A percentile compares a stretch with the other conserved stretches of the same genome.
phyloP scores from a whole-genome alignment of 1,284 basidiomycete genomes.

The Ganoderma meredithae region DNA sequence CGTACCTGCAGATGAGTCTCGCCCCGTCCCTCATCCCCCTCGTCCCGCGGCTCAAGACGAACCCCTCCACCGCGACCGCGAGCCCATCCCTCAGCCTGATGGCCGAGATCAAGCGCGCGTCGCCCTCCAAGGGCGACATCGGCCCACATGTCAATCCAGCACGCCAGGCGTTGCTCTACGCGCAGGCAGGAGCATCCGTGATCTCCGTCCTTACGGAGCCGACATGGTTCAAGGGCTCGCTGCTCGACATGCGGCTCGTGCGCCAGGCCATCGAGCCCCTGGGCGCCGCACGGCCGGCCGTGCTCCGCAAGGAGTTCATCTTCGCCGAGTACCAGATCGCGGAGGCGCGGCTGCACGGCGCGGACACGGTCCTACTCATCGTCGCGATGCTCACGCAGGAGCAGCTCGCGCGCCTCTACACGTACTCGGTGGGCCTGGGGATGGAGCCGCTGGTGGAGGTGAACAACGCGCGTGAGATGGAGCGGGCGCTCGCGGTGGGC shows the following conservation, averaged over 20 bases:
- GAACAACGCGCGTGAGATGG: constrained; percentile 93
- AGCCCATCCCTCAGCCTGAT: constrained; percentile 72
- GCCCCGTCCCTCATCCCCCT: constrained; percentile 83
- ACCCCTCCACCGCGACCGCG: constrained; percentile 61
- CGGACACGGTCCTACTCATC: constrained; percentile 95
- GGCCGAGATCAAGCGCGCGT: constrained; percentile 97
- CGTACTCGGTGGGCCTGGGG: constrained; percentile 80
- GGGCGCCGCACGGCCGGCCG: constrained; percentile 84
- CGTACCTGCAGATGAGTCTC: constrained; percentile 78
- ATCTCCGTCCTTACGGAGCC: constrained; percentile 98
- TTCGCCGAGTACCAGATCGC: constrained; percentile 94
- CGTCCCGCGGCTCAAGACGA: constrained; percentile 44
- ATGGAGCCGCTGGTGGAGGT: constrained; percentile 99
- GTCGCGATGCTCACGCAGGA: constrained; percentile 88
- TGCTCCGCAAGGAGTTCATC: constrained; percentile 98
- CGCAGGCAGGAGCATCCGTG: constrained; percentile 88
- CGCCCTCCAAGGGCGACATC: constrained; percentile 92
- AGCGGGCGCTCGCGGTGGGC: constrained; percentile 81
- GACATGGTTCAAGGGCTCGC: constrained; percentile 95
- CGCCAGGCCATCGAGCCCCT: constrained; percentile 84
- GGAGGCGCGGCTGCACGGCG: constrained; percentile 91
- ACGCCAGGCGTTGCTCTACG: constrained; percentile 88
- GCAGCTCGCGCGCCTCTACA: constrained; percentile 80
- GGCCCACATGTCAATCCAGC: constrained; percentile 79
- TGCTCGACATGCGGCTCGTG: constrained; percentile 91